Percentiles rank a stretch among this genome's conserved stretches.
Conservation (phyloP, 2,329 filamentous ascomycete species). For the Pseudogymnoascus sp. region DNA sequence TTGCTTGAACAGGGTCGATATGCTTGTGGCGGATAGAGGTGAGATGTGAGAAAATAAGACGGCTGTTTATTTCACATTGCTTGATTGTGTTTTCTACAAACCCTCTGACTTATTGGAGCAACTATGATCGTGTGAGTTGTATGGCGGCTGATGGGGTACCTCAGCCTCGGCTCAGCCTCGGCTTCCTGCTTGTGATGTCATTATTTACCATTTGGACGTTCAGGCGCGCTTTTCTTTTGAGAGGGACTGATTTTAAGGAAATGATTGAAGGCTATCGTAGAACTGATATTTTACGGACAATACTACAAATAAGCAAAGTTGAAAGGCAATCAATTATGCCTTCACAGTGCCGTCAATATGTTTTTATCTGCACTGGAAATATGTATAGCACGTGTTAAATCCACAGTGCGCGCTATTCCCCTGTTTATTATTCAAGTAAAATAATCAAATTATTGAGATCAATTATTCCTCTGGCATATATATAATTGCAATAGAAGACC, state of each 20-base stretch:
- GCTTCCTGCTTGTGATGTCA: conserved; percentile 2
- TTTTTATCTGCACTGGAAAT: no score
- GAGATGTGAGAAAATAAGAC: neutral
- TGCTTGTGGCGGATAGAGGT: neutral
- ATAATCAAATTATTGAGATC: neutral
- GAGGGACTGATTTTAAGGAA: neutral
- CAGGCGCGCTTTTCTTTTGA: neutral
- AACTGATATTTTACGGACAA: no score
- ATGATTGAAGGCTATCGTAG: neutral
- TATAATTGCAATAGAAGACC: neutral
- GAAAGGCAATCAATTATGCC: neutral
- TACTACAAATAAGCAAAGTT: no score
- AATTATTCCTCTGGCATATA: neutral
- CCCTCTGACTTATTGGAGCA: neutral
- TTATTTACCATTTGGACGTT: neutral
- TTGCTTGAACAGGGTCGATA: neutral
- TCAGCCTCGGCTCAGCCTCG: conserved; percentile 5
- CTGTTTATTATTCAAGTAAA: neutral
- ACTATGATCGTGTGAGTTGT: neutral
- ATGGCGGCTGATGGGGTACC: neutral
- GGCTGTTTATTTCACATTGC: conserved; percentile 5
- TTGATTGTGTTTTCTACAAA: neutral
- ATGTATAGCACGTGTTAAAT: neutral
- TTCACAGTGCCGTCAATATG: no score
- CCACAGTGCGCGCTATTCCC: neutral